phyloP scores from a whole-genome alignment of 441 rosid species.

The Aleurites moluccanus region DNA sequence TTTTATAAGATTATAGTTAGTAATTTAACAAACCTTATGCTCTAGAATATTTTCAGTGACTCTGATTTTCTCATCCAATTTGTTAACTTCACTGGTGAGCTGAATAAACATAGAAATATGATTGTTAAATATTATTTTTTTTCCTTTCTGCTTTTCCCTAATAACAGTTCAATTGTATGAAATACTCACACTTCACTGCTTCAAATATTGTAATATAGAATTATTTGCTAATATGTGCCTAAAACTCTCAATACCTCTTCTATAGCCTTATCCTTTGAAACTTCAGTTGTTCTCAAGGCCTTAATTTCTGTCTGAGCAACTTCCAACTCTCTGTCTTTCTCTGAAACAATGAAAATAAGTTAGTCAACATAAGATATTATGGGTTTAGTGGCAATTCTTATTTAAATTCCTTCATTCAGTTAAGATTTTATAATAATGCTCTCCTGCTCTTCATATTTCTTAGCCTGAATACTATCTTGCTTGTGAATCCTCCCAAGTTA shows the following conservation, averaged over 20 bases:
- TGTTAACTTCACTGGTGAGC: slow-evolving; percentile 45
- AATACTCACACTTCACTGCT: too few relatives aligned
- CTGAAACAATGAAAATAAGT: slow-evolving; percentile 36
- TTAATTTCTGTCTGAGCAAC: slow-evolving; percentile 60
- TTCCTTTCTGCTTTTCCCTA: too few relatives aligned
- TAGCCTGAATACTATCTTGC: too few relatives aligned
- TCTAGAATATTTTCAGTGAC: slow-evolving; percentile 50
- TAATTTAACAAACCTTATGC: slow-evolving; percentile 52
- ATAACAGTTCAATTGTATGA: too few relatives aligned
- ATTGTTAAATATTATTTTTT: too few relatives aligned
- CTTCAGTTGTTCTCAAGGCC: slow-evolving; percentile 64
- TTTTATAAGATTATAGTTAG: too few relatives aligned
- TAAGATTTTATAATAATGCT: too few relatives aligned
- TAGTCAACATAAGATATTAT: neutral
- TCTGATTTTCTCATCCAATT: slow-evolving; percentile 54
- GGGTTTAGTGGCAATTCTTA: neutral
- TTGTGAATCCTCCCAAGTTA: too few relatives aligned
- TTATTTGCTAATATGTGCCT: too few relatives aligned
- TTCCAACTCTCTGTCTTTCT: slow-evolving; percentile 55
- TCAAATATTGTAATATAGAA: too few relatives aligned
- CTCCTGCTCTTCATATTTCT: too few relatives aligned
- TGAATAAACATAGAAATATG: slow-evolving; percentile 18
- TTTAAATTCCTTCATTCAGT: neutral
- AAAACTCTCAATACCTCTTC: slow-evolving; percentile 51
- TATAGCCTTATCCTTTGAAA: slow-evolving; percentile 60